phyloP scores from a whole-genome alignment of 176 grass and related monocot genomes.

The Urochloa ruziziensis region DNA sequence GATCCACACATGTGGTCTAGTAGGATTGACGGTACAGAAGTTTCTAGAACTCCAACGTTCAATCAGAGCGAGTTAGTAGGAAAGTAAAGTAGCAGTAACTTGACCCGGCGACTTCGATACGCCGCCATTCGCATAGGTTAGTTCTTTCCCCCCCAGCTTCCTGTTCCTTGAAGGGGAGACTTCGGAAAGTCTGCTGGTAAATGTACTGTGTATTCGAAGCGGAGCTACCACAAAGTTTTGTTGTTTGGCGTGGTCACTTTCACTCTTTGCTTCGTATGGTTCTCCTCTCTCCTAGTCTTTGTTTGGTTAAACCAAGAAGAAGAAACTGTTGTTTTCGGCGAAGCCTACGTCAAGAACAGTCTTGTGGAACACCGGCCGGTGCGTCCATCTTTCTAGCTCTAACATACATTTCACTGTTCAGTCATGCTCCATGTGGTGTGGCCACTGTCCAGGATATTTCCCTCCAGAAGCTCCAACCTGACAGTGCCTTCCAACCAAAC shows the following conservation, averaged over 20 bases:
- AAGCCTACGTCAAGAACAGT: neutral
- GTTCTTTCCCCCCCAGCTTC: neutral
- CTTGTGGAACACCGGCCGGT: neutral
- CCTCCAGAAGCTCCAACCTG: neutral
- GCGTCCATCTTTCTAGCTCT: neutral
- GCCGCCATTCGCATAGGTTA: neutral
- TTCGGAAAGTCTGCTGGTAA: neutral
- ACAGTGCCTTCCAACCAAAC: neutral
- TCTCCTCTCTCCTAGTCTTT: neutral
- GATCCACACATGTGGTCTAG: neutral
- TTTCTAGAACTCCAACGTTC: neutral
- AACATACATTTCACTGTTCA: neutral
- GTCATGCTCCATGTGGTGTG: no score
- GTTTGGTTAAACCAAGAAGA: neutral
- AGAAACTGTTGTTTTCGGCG: neutral
- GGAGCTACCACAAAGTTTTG: neutral
- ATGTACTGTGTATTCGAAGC: neutral
- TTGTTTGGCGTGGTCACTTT: no score
- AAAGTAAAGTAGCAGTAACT: no score
- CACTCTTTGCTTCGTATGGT: no score
- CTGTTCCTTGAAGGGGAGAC: neutral
- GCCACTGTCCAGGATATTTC: no score
- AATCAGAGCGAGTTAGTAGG: no score
- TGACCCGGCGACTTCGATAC: neutral
- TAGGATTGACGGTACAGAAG: neutral